Evolutionary conservation across 108 stramenopile species (phyloP), one percentile per base, ranked within the genome.

Genomic region (Pseudonitzschia pungens): DNA sequence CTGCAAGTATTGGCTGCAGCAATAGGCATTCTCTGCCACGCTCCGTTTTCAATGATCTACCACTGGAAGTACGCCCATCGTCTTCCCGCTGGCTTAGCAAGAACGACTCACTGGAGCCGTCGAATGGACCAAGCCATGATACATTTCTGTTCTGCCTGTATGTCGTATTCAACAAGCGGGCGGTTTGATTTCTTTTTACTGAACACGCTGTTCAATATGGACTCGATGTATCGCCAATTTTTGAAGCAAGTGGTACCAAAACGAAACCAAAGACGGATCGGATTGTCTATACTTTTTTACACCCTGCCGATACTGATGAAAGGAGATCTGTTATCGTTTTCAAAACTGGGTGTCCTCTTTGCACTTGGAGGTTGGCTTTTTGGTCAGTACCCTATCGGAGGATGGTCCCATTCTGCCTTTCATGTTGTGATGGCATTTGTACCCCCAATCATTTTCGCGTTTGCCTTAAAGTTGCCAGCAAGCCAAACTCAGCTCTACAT

Each of bases 41-140:
- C 82, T 14, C 89, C 92, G 8, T 87, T 90, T 77, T 89, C 89
- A 9, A 72, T 89, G 36, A 42, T 87, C 36, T 88, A 93, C 67
- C 86, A 87, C 51, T 86, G 81, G 80, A 73, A 52, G 1, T 90
- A 79, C 52, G 85, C 88, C 26, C 78, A 83, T 53, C 60, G 65
- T 69, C 65, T 92, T 15, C 71, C 77, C 55, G 65, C 80, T 57
- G 74, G 78, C 32, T 28, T 71, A 16, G 71, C 81, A 11, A 82
- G 91, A 48, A 78, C 84, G 32, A 69, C 81, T n/a, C 92, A 93
- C 56, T 93, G 87, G 92, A 87, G 83, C 68, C 78, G 92, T 59
- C 85, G 89, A 44, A 77, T 93, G 75, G 92, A 93, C 75, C 86
- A 93, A 72, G 74, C 83, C 16, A 85, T 89, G 76, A 89, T 93